These are phyloP conservation scores for Orbilia javanica DNA, from an alignment of 2,329 filamentous ascomycete species.

Conservation along the genomic window DNA sequence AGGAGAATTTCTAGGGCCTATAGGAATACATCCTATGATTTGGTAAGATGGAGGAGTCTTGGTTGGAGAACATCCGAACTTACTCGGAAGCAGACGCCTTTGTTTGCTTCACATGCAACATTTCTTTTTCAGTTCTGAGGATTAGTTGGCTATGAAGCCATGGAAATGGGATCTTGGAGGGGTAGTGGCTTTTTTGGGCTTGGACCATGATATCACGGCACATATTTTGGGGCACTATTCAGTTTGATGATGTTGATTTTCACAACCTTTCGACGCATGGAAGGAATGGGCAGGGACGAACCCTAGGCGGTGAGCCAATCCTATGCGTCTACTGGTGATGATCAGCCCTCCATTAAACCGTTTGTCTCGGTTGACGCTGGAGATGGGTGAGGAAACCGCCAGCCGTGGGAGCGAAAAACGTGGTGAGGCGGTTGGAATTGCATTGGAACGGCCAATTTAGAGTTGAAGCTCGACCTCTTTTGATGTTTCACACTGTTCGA, in stretches of 20 bases:
- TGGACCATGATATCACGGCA: slow-evolving; percentile 52
- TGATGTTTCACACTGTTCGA: slow-evolving; percentile 34
- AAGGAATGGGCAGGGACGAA: slow-evolving; percentile 24
- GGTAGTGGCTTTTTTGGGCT: slow-evolving; percentile 19
- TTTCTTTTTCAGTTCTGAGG: slow-evolving; percentile 1
- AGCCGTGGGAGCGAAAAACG: slow-evolving; percentile 26
- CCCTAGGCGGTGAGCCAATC: slow-evolving; percentile 20
- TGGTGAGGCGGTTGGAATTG: slow-evolving; percentile 50
- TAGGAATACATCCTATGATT: slow-evolving; percentile 18
- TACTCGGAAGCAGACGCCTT: slow-evolving; percentile 7
- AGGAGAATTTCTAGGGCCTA: slow-evolving; percentile 9
- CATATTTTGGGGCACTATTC: slow-evolving; percentile 24
- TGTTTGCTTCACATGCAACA: slow-evolving; percentile 24
- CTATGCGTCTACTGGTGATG: slow-evolving; percentile 15
- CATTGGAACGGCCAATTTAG: slow-evolving; percentile 51
- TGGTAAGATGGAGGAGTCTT: slow-evolving; percentile 6
- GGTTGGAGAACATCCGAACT: slow-evolving; percentile 10
- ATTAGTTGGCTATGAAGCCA: slow-evolving; percentile 22
- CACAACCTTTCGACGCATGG: slow-evolving; percentile 21
- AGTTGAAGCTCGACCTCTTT: slow-evolving; percentile 26
- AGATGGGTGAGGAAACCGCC: slow-evolving; percentile 13
- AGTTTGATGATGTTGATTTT: slow-evolving; percentile 18
- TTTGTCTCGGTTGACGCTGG: slow-evolving; percentile 11
- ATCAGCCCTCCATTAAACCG: slow-evolving; percentile 31
- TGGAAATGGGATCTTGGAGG: slow-evolving; percentile 15